Percentiles rank a stretch among this genome's conserved stretches.
These are phyloP conservation scores for Apophysomyces ossiformis DNA, from an alignment of 371 early-diverging fungal genomes.

Conservation along the genomic window DNA sequence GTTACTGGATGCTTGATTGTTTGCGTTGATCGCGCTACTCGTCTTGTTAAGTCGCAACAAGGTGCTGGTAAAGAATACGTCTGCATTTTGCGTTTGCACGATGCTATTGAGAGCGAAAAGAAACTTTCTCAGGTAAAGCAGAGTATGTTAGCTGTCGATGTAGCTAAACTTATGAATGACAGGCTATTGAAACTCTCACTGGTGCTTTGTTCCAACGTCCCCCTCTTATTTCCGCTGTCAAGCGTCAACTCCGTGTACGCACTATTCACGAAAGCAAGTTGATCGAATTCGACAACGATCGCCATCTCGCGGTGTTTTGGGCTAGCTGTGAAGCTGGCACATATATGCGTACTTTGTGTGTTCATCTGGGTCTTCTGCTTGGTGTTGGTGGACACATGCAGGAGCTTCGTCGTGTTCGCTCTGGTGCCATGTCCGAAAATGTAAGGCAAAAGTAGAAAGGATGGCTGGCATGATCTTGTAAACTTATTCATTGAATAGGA, in stretches of 20 bases:
- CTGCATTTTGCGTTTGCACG: conserved; percentile 95
- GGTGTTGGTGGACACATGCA: conserved; percentile 99
- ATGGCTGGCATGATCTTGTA: background rate
- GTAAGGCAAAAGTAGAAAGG: conserved; percentile 35
- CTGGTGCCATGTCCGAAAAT: conserved; percentile 93
- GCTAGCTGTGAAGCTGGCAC: conserved; percentile 99
- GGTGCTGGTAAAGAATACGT: conserved; percentile 99
- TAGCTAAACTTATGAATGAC: background rate
- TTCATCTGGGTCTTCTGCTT: conserved; percentile 97
- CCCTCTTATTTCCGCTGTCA: conserved; percentile 99
- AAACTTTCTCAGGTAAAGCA: conserved; percentile 71
- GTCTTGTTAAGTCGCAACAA: conserved; percentile 99
- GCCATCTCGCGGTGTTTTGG: conserved; percentile 97
- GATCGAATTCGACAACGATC: conserved; percentile 96
- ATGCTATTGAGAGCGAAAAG: conserved; percentile 88
- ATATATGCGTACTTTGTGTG: conserved; percentile 99
- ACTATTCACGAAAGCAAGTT: conserved; percentile 97
- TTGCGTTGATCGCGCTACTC: conserved; percentile 98
- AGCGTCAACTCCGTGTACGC: conserved; percentile 99
- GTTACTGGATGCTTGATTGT: conserved; percentile 99
- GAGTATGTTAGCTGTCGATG: background rate
- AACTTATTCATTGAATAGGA: conserved; percentile 57
- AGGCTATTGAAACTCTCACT: conserved; percentile 93
- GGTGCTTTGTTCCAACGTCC: conserved; percentile 99
- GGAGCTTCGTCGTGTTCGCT: conserved; percentile 98